phyloP scores from a whole-genome alignment of 352 stramenopile species.

The Pythium pyrilobum region DNA sequence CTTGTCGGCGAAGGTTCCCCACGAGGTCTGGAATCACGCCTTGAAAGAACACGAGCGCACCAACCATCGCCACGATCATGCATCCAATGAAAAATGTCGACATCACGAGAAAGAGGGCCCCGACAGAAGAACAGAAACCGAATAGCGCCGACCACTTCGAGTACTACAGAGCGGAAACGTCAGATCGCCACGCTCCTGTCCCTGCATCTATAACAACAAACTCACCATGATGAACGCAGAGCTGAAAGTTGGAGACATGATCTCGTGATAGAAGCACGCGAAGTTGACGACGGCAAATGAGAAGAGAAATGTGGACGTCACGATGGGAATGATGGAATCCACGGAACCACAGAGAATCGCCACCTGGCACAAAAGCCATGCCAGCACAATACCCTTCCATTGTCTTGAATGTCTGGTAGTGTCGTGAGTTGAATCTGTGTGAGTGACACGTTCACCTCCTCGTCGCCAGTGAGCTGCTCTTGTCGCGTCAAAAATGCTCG shows the following conservation, averaged over 20 bases:
- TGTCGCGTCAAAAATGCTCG: slow-evolving; percentile 1
- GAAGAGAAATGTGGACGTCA: slow-evolving; percentile 40
- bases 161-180: slow-evolving; percentile 21
- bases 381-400: slow-evolving; percentile 1
- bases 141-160: slow-evolving; percentile 44
- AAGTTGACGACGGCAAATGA: slow-evolving; percentile 49
- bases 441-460: not conserved
- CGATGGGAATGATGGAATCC: slow-evolving; percentile 33
- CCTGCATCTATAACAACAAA: too few relatives aligned
- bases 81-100: slow-evolving; percentile 31
- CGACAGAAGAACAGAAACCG: slow-evolving; percentile 35
- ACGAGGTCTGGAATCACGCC: slow-evolving; percentile 21
- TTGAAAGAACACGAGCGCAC: slow-evolving; percentile 25
- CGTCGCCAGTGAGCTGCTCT: not conserved
- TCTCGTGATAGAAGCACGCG: slow-evolving; percentile 46
- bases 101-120: slow-evolving; percentile 40
- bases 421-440: not conserved
- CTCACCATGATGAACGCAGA: slow-evolving; percentile 44
- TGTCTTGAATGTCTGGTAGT: not conserved
- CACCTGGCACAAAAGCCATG: slow-evolving; percentile 29
- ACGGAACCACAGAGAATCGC: slow-evolving; percentile 36
- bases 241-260: slow-evolving; percentile 30
- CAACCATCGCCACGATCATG: slow-evolving; percentile 17
- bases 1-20: slow-evolving; percentile 16
- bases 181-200: not conserved